These are phyloP conservation scores for Martiniozyma abietophila DNA, from an alignment of 805 yeast species.

Conservation along the genomic window DNA sequence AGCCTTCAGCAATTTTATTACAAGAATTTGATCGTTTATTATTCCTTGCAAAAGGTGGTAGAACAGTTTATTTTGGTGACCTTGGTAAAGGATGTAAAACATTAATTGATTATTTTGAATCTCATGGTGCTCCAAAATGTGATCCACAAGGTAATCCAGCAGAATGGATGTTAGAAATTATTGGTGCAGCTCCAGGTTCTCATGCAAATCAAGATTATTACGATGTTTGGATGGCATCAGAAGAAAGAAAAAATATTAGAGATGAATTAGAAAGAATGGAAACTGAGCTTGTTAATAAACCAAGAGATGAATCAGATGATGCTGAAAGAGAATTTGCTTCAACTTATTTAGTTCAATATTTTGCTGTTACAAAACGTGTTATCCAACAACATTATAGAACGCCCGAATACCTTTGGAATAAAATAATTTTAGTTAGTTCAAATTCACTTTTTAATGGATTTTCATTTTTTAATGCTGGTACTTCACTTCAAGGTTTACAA, in stretches of 20 bases:
- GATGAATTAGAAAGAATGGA: constrained; percentile 58
- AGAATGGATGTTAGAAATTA: constrained; percentile 86
- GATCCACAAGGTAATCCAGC: constrained; percentile 71
- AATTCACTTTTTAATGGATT: constrained; percentile 59
- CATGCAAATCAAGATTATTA: constrained; percentile 63
- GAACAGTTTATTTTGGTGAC: constrained; percentile 69
- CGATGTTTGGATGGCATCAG: constrained; percentile 70
- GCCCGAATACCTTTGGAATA: constrained; percentile 50
- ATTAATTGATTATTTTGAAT: constrained; percentile 58
- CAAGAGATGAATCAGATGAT: constrained; percentile 27
- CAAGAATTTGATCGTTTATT: constrained; percentile 71
- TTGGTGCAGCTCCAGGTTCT: constrained; percentile 78
- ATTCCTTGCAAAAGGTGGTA: constrained; percentile 62
- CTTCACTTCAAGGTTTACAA: constrained; percentile 61
- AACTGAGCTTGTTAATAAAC: constrained; percentile 36
- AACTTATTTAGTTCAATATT: constrained; percentile 31
- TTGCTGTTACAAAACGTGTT: constrained; percentile 41
- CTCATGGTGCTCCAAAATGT: constrained; percentile 55
- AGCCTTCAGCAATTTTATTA: constrained; percentile 73
- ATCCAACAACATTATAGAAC: constrained; percentile 58
- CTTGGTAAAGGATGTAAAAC: constrained; percentile 47
- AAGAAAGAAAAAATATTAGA: constrained; percentile 49
- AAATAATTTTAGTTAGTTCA: constrained; percentile 40
- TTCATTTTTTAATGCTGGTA: constrained; percentile 56
- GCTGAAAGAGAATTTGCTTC: constrained; percentile 38